A percentile compares a stretch with the other conserved stretches of the same genome.
Evolutionary conservation across 2,329 filamentous ascomycete genomes (phyloP).

Genomic region (Sclerotinia trifoliorum): DNA sequence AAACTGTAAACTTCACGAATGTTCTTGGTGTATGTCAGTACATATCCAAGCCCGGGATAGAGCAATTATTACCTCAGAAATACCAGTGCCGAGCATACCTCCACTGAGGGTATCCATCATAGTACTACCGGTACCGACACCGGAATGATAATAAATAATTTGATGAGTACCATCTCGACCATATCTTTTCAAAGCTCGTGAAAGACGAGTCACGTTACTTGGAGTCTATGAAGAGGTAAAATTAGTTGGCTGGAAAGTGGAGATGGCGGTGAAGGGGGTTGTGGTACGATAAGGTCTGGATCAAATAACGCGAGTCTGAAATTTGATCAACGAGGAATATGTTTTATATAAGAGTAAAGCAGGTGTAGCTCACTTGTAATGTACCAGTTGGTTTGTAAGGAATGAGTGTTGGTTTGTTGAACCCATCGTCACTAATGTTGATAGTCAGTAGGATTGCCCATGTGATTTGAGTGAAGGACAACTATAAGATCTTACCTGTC

Average conservation of each 20-base stretch:
- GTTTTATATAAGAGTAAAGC: not conserved
- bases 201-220: slow-evolving; percentile 59
- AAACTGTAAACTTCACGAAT: slow-evolving; percentile 51
- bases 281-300: slow-evolving; percentile 2
- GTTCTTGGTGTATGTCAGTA: slow-evolving; percentile 46
- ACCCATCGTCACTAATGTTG: slow-evolving; percentile 35
- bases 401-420: slow-evolving; percentile 38
- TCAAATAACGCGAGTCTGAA: not conserved
- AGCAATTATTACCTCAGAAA: slow-evolving; percentile 39
- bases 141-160: slow-evolving; percentile 60
- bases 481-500: slow-evolving; percentile 28
- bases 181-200: slow-evolving; percentile 53
- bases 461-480: slow-evolving; percentile 8
- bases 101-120: slow-evolving; percentile 52
- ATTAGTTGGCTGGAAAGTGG: slow-evolving; percentile 11
- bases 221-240: slow-evolving; percentile 46
- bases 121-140: slow-evolving; percentile 55
- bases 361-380: slow-evolving; percentile 11
- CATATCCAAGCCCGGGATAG: not conserved
- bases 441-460: not conserved
- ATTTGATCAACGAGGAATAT: not conserved
- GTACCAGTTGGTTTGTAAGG: slow-evolving; percentile 61
- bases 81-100: slow-evolving; percentile 55
- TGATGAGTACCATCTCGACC: slow-evolving; percentile 53
- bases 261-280: slow-evolving; percentile 17